phyloP scores from a whole-genome alignment of 257 asterid species.

The Forsythia viridissima region DNA sequence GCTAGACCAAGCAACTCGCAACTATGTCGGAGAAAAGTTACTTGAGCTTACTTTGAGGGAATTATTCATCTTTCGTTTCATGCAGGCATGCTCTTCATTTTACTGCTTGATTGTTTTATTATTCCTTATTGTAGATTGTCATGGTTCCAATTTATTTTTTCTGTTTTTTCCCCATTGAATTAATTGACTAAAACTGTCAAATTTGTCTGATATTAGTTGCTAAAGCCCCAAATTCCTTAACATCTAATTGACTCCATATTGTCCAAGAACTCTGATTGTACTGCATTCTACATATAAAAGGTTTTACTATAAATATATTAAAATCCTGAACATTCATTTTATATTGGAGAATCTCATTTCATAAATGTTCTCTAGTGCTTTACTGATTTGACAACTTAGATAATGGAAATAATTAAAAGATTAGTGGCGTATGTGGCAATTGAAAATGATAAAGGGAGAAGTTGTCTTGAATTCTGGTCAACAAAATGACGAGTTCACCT shows the following conservation, averaged over 20 bases:
- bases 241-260: neutral
- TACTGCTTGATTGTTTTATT: slow-evolving; percentile 13
- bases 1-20: slow-evolving; percentile 79
- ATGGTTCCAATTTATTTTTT: too few species aligned
- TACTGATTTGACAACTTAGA: neutral
- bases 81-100: slow-evolving; percentile 71
- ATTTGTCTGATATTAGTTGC: neutral
- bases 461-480: neutral
- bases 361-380: neutral
- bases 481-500: neutral
- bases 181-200: neutral
- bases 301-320: neutral
- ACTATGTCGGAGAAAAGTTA: slow-evolving; percentile 76
- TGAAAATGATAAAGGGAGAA: neutral
- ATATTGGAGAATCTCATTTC: neutral
- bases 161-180: neutral
- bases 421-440: neutral
- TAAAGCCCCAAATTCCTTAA: neutral
- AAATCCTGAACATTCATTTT: neutral
- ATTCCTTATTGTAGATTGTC: slow-evolving; percentile 4
- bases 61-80: slow-evolving; percentile 77
- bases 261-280: neutral
- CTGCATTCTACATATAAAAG: neutral
- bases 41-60: slow-evolving; percentile 89
- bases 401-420: neutral